Evolutionary conservation across 345 rosid species (phyloP), one percentile per base, ranked within the genome.

Genomic region (Melaleuca alternifolia): DNA sequence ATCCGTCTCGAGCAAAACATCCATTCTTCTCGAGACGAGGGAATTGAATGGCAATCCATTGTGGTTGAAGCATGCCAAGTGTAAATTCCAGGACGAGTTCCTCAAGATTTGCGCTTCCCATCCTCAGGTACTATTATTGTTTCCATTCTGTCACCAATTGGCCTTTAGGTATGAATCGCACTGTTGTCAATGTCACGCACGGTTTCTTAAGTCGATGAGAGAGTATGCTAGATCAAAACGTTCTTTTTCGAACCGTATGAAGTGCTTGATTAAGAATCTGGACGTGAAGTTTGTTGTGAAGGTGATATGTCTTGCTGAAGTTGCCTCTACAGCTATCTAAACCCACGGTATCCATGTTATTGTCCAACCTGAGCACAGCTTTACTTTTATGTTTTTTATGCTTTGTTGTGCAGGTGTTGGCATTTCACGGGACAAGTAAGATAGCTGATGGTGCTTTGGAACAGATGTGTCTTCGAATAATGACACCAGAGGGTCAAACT

Each of bases 31-130:
- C 84, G 89, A 89, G 88, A 88, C 85, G 15, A 93, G 99, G 89
- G 99, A 95, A 92, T 87, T 97, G 88, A 90, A 90, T 83, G 95
- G 98, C 53, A 88, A 89, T 87, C 57, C 86, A 77, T 86, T 93
- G 82, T 51, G 88, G 86, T 82, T 87, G 57, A 65, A 62, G 82
- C 91, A 89, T 85, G 88, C 92, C 85, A 92, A 88, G 88, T 87
- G 87, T 86, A 92, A 89, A 87, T 95, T 96, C 89, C 84, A 87
- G 88, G 94, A 94, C 86, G 98, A 97, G 92, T 87, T 93, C 75
- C 91, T 89, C 50, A 94, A 94, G 89, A 89, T 88, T 86, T 93
- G 89, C 85, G 96, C 92, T 37, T 91, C 98, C n/a, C 92, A 87
- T 84, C 96, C 96, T 83, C 84, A 85, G 94, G 98, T 96, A 92